These are phyloP conservation scores for Pontederia paniculata DNA, from an alignment of 176 grass and related monocot species.

Conservation along the genomic window DNA sequence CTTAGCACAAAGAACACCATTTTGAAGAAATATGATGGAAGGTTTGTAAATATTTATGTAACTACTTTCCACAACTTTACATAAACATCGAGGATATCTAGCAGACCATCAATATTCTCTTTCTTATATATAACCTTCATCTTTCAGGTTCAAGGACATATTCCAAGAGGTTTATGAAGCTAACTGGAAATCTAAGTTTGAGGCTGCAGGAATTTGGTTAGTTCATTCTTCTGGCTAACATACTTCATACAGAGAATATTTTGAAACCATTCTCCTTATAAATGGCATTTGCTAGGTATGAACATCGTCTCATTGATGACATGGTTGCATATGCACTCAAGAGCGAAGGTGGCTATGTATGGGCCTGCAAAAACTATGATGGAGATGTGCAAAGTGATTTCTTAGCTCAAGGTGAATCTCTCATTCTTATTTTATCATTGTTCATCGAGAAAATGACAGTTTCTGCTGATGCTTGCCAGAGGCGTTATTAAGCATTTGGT, in stretches of 20 bases:
- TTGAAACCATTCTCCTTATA: neutral
- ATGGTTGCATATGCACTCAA: conserved; percentile 97
- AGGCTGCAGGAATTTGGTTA: conserved; percentile 86
- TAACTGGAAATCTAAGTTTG: conserved; percentile 64
- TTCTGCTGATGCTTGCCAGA: neutral
- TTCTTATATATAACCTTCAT: conserved; percentile 5
- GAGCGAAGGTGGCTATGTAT: conserved; percentile 91
- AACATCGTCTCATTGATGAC: conserved; percentile 95
- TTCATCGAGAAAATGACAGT: neutral
- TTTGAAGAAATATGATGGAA: conserved; percentile 92
- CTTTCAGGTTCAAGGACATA: conserved; percentile 81
- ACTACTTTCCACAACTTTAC: neutral
- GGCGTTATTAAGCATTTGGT: neutral
- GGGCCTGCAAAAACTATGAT: too few species aligned
- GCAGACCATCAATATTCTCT: neutral
- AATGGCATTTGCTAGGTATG: conserved; percentile 48
- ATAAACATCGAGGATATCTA: neutral
- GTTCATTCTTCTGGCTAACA: conserved; percentile 9
- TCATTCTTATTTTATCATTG: neutral
- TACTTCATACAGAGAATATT: too few species aligned
- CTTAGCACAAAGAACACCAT: conserved; percentile 98
- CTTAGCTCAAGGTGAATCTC: conserved; percentile 62
- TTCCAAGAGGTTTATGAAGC: conserved; percentile 87
- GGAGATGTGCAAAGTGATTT: conserved; percentile 93
- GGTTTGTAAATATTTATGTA: conserved; percentile 28